Base-by-base conservation (phyloP, 495 filamentous ascomycete genomes). In the Daldinia childiae region DNA sequence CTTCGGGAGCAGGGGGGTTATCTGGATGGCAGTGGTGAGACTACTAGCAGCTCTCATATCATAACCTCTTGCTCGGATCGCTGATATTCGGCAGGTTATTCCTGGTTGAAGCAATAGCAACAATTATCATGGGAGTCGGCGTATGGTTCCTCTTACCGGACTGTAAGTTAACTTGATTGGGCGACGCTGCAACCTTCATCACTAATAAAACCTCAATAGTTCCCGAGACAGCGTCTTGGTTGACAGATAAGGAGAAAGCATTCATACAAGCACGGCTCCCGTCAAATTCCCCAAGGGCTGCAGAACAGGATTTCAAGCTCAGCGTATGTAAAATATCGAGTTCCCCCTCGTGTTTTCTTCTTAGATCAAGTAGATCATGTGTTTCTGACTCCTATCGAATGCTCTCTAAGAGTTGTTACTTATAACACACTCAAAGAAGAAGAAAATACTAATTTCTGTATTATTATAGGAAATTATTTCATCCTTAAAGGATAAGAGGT, bases 21-120 rank as follows among this genome's bases (percentile, higher is more conserved):
- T 81, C 81, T 11, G 82, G 81, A 7, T 83, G 81, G 80, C 77
- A 83, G 71, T 83, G 80, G 79, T 80, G 72, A 54, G 63, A 38
- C 0, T 8, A 14, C 29, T 1, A 38, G 8, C 0, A 41, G 29
- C 30, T 26, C 14, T 24, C 26, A 24, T n/a, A 38, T 3, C n/a
- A n/a, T n/a, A n/a, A 43, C n/a, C 8, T 19, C 2, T 17, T 41
- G 9, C 4, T 6, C 29, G 0, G 11, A 27, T 6, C 15, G 14
- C 30, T 68, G 43, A 58, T 67, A 66, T 29, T 2, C 50, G 26
- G 11, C 34, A 79, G 79, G 78, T 51, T 83, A 4, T 77, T 82
- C 52, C 50, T 83, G 2, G 78, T 77, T 6, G 81, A 83, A 64
- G 80, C 78, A 1, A 76, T 82, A 32, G 71, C 72, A 17, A 83